Base-by-base conservation (phyloP, 192 early-diverging fungal genomes). In the Spizellomyces sp. region DNA sequence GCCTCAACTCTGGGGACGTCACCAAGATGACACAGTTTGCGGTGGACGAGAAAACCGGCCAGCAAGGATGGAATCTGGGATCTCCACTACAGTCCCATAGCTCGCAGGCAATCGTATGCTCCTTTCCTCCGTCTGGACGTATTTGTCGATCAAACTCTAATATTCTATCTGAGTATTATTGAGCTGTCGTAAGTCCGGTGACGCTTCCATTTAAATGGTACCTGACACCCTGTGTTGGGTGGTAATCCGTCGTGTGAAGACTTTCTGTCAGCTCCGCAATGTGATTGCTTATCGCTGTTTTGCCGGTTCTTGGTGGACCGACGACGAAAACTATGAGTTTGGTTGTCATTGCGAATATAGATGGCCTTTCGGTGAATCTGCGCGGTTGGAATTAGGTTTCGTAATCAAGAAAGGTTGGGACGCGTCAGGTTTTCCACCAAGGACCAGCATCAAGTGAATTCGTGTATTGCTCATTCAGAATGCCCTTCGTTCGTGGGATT, bases 21-120 rank as follows among this genome's bases (percentile, higher is more conserved):
- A 81, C 67, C 61, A 75, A 77, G 50, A 83, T 48, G n/a, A 72
- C 76, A 5, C 64, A 78, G 41, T 75, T 62, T 17, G 78, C 78
- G 7, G 66, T 57, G 14, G 69, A 65, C 41, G 81, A 59, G 43
- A 83, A 69, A 36, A 79, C 65, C 43, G 66, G 72, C 82, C 77
- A 79, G 17, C 57, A 73, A 52, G 74, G 68, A 45, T 70, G 73
- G 64, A 74, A 77, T 62, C 60, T 59, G 43, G 75, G 65, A 67
- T 84, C 75, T 12, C 82, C 82, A 56, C 75, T 75, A 70, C 82
- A 84, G 65, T 84, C 82, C 82, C 82, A 84, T 44, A 79, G 54
- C 60, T 84, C 82, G 9, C 80, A 78, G 78, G 52, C 5, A 48
- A 21, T 67, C 42, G 57, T 70, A 50, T 14, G 55, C 48, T 41